phyloP scores from a whole-genome alignment of 352 stramenopile species.

The Globisporangium camurandrum region DNA sequence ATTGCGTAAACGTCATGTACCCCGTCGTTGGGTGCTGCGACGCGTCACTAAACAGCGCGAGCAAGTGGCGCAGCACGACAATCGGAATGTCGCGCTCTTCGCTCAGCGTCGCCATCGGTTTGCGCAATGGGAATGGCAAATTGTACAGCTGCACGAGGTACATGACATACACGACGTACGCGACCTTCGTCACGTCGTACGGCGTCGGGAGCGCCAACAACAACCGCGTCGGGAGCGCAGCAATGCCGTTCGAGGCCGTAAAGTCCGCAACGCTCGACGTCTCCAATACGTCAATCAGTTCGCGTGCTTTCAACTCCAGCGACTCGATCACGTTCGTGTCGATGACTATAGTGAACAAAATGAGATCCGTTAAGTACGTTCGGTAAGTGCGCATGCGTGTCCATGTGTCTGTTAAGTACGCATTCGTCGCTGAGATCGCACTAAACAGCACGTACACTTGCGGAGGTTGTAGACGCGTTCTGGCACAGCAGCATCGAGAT shows the following conservation, averaged over 20 bases:
- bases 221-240: slow-evolving; percentile 49
- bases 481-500: slow-evolving; percentile 64
- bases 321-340: slow-evolving; percentile 62
- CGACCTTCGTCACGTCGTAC: slow-evolving; percentile 65
- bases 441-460: slow-evolving; percentile 48
- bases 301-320: slow-evolving; percentile 64
- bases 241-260: slow-evolving; percentile 29
- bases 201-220: slow-evolving; percentile 58
- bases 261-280: slow-evolving; percentile 53
- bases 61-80: slow-evolving; percentile 56
- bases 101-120: slow-evolving; percentile 57
- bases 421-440: no score
- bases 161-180: slow-evolving; percentile 62
- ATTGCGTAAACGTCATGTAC: slow-evolving; percentile 58
- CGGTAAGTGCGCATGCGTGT: no score
- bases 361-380: no score
- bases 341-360: slow-evolving; percentile 36
- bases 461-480: slow-evolving; percentile 73
- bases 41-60: slow-evolving; percentile 66
- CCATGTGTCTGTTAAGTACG: no score
- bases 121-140: slow-evolving; percentile 51
- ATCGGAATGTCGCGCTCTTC: slow-evolving; percentile 72
- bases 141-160: slow-evolving; percentile 69
- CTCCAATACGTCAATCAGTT: slow-evolving; percentile 56
- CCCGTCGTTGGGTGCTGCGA: slow-evolving; percentile 43